Evolutionary conservation across 2,329 filamentous ascomycete species (phyloP), one percentile per base, ranked within the genome.

Genomic region (Botrytis cinerea): DNA sequence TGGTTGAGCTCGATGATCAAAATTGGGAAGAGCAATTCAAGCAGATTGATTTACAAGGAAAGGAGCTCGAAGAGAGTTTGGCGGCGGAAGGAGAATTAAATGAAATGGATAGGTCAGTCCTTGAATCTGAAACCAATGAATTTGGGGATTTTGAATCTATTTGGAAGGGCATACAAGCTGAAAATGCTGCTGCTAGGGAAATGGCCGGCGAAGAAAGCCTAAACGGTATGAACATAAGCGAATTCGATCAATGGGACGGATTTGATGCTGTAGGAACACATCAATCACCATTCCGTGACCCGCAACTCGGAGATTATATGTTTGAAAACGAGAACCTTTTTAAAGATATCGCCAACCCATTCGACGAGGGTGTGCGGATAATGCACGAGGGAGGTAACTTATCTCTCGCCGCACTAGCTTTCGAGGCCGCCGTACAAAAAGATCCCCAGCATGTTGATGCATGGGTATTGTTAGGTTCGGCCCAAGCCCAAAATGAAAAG

Each of bases 401-500:
- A 14, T 98, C 94, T 0, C 86, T 99, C 32, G 96, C 96, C 10
- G 94, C 96, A 0, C 86, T 99, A 67, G 96, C 96, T 0, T 99
- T 99, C 78, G 96, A 99, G 84, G 94, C 96, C 28, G 96, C 96
- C 2, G 93, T 95, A 8, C 95, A 98, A 82, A 94, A 95, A 83
- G 90, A 97, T 75, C 89, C 94, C 0, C 87, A 92, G 72, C 95
- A 98, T 81, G 90, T 95, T 54, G 93, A 97, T 72, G 96, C 96
- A 4, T 99, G 96, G 96, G 93, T 95, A 16, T 92, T 94, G 79
- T 89, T 99, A 46, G 96, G 96, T 71, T 91, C 92, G 71, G 93
- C 95, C 28, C 96, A 99, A 84, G 96, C 96, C 32, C 96, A 99
- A 82, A 99, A 99, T 82, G 96, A 99, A 83, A 99, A 99, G 84